These are phyloP conservation scores for Pleomassaria siparia DNA, from an alignment of 2,329 filamentous ascomycete genomes.

Conservation along the genomic window DNA sequence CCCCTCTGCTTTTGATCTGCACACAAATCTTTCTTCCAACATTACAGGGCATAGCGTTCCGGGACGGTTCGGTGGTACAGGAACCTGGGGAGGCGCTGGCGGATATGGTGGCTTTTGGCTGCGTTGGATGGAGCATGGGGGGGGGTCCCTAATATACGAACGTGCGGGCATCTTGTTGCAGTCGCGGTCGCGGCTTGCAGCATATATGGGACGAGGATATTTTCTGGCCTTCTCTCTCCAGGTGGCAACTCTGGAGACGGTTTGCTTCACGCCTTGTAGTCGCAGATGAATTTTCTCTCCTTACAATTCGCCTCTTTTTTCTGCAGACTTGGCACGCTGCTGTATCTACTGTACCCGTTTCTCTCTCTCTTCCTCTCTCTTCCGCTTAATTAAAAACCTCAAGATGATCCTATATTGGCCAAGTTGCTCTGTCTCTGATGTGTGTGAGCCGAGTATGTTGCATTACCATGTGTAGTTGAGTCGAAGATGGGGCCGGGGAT, in stretches of 20 bases:
- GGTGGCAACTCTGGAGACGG: neutral
- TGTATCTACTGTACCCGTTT: neutral
- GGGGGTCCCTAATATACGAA: neutral
- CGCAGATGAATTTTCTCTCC: neutral
- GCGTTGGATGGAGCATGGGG: neutral
- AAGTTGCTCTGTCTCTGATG: no score
- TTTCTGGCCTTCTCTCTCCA: neutral
- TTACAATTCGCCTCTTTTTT: neutral
- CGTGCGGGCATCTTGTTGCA: neutral
- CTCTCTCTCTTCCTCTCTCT: neutral
- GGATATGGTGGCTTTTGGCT: neutral
- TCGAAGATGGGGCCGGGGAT: no score
- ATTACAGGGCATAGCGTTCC: slow-evolving; percentile 16
- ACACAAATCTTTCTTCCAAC: slow-evolving; percentile 1
- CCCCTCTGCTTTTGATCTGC: slow-evolving; percentile 4
- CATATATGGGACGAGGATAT: neutral
- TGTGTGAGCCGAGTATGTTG: no score
- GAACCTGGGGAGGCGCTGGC: slow-evolving; percentile 6
- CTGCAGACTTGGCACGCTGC: neutral
- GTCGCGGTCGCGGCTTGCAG: neutral
- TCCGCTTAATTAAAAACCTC: neutral
- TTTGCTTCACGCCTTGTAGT: neutral
- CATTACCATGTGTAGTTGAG: no score
- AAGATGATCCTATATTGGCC: no score
- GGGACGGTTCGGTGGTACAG: slow-evolving; percentile 2